phyloP scores from a whole-genome alignment of 2,329 filamentous ascomycete genomes.

The Zalaria obscura region DNA sequence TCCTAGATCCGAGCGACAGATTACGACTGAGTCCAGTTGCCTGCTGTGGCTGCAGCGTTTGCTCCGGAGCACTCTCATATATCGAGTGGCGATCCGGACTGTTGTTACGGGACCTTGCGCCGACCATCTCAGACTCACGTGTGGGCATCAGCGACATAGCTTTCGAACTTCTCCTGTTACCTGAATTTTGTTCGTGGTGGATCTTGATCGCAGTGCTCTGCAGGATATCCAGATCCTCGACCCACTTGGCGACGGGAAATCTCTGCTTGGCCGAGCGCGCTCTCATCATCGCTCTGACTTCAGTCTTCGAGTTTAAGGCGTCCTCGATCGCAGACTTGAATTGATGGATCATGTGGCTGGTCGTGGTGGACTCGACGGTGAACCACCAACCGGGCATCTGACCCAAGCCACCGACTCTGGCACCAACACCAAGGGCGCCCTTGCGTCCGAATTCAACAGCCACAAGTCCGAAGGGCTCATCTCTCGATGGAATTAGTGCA shows the following conservation, averaged over 20 bases:
- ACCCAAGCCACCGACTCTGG: conserved; percentile 52
- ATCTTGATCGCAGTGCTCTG: conserved; percentile 46
- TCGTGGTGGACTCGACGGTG: conserved; percentile 51
- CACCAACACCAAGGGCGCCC: conserved; percentile 52
- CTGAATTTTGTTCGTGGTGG: conserved; percentile 14
- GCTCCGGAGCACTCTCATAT: too few species aligned
- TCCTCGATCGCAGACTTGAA: conserved; percentile 51
- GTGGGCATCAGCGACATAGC: too few species aligned
- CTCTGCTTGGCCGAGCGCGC: conserved; percentile 50
- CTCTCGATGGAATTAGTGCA: conserved; percentile 52
- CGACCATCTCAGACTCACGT: too few species aligned
- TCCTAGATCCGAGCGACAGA: conserved; percentile 1
- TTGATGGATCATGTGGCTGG: conserved; percentile 48
- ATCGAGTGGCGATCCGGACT: too few species aligned
- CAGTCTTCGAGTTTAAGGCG: conserved; percentile 42
- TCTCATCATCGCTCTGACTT: conserved; percentile 47
- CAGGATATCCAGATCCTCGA: conserved; percentile 48
- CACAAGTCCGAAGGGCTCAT: conserved; percentile 55
- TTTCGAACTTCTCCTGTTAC: too few species aligned
- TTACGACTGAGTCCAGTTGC: neutral
- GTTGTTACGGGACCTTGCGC: too few species aligned
- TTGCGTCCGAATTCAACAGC: conserved; percentile 57
- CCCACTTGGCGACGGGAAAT: conserved; percentile 54
- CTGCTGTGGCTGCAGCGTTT: too few species aligned
- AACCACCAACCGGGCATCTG: conserved; percentile 62